These are phyloP conservation scores for Butyriboletus appendiculatus DNA, from an alignment of 1,284 basidiomycete species.

Conservation along the genomic window DNA sequence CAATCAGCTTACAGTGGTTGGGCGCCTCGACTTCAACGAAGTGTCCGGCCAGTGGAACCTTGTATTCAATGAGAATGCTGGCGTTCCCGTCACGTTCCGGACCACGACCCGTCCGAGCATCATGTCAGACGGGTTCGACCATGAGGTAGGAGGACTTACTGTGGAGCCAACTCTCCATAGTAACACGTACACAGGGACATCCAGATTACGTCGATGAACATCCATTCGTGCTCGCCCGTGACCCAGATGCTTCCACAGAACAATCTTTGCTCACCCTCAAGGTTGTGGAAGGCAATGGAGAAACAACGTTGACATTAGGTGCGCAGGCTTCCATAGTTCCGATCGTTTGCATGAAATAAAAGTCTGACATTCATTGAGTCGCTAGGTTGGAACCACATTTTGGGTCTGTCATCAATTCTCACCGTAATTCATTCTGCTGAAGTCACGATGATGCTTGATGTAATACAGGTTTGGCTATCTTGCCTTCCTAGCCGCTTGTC, in stretches of 20 bases:
- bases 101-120: not conserved
- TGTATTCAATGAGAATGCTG: constrained; percentile 1
- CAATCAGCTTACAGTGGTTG: not conserved
- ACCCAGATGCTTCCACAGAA: not conserved
- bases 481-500: too few relatives aligned
- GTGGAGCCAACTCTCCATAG: not conserved
- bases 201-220: constrained; percentile 4
- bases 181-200: not conserved
- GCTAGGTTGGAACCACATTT: constrained; percentile 5
- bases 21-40: not conserved
- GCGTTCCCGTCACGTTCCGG: constrained; percentile 1
- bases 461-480: too few relatives aligned
- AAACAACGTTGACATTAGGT: constrained; percentile 7
- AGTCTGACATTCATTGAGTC: not conserved
- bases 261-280: constrained; percentile 5
- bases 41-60: not conserved
- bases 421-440: not conserved
- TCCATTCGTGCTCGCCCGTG: not conserved
- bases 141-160: not conserved
- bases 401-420: not conserved
- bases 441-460: not conserved
- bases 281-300: constrained; percentile 6
- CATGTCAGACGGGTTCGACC: constrained; percentile 3
- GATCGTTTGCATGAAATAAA: not conserved
- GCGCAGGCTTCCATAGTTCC: not conserved